phyloP scores from a whole-genome alignment of 2,329 filamentous ascomycete species.

The Alternaria arborescens region DNA sequence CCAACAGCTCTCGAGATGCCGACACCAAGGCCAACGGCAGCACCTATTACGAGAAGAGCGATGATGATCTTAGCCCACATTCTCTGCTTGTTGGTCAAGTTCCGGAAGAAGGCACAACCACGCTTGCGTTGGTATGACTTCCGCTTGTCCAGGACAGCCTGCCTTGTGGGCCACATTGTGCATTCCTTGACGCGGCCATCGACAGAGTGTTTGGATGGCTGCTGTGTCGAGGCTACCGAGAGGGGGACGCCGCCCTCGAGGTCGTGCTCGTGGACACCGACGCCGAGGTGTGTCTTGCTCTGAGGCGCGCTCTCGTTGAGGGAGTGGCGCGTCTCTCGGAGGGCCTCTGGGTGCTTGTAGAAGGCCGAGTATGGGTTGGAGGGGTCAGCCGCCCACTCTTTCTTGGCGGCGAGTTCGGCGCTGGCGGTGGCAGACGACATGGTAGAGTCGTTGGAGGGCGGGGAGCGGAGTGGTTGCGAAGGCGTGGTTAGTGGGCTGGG shows the following conservation, averaged over 20 bases:
- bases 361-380: constrained; percentile 57
- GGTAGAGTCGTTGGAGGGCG: constrained; percentile 45
- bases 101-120: constrained; percentile 53
- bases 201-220: constrained; percentile 51
- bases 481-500: constrained; percentile 25
- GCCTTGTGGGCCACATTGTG: constrained; percentile 61
- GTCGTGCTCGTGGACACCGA: constrained; percentile 51
- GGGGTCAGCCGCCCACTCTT: constrained; percentile 44
- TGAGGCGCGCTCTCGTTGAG: constrained; percentile 43
- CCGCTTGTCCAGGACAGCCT: constrained; percentile 57
- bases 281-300: constrained; percentile 46
- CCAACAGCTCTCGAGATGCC: constrained; percentile 60
- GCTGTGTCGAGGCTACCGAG: constrained; percentile 51
- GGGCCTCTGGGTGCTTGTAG: constrained; percentile 58
- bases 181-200: constrained; percentile 58
- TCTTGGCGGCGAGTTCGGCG: constrained; percentile 27
- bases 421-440: constrained; percentile 47
- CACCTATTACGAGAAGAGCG: constrained; percentile 55
- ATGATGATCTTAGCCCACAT: constrained; percentile 57
- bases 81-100: constrained; percentile 55
- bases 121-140: constrained; percentile 50
- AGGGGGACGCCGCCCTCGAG: constrained; percentile 49
- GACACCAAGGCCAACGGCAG: constrained; percentile 58
- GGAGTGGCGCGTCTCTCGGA: constrained; percentile 55
- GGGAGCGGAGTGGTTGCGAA: constrained; percentile 36